Base-by-base conservation (phyloP, 2,329 filamentous ascomycete genomes). In the Penicillium digitatum region DNA sequence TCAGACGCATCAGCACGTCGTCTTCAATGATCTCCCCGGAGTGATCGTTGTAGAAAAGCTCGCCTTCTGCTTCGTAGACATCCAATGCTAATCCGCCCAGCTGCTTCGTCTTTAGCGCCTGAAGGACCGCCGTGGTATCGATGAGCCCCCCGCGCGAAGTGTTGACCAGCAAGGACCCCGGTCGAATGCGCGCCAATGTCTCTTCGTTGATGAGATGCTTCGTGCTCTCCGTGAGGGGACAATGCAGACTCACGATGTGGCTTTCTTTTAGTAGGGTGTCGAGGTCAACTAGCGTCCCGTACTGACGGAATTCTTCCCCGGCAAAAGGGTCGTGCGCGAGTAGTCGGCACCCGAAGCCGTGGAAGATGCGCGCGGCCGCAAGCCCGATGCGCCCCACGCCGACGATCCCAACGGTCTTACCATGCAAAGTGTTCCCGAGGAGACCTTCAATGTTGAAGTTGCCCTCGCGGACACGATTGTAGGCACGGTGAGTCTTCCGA, bases 121-220 rank as follows among this genome's bases (percentile, higher is more conserved):
- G 72, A 52, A 87, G 82, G 53, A 86, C 79, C 11, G 83, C 81
- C 29, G 73, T 71, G 0, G 84, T 86, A 65, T 87, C 76, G 56
- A 89, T 77, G 50, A 89, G 73, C 1, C 81, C 84, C 20, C 86
- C 87, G 1, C 87, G 81, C 3, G 85, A 87, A 0, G 86, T 89
- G 70, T 89, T 59, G 5, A 89, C 77, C 31, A 89, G 72, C 69
- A 87, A 75, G 0, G 81, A 84, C 1, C 80, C 82, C 8, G 71
- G 67, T 70, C 87, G 86, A 77, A 87, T 84, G 59, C 74, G 66
- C 4, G 69, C 65, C 24, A 88, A 71, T 8, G 81, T 78, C 4
- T 74, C 63, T 16, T 74, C 74, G 64, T 85, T 82, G 67, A 88
- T 82, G 56, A 88, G 77, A 66, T 85, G 81, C 24, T 78, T 76